A percentile compares a stretch with the other conserved stretches of the same genome.
Evolutionary conservation across 176 grass and related monocot species (phyloP).

Genomic region (Guadua angustifolia): DNA sequence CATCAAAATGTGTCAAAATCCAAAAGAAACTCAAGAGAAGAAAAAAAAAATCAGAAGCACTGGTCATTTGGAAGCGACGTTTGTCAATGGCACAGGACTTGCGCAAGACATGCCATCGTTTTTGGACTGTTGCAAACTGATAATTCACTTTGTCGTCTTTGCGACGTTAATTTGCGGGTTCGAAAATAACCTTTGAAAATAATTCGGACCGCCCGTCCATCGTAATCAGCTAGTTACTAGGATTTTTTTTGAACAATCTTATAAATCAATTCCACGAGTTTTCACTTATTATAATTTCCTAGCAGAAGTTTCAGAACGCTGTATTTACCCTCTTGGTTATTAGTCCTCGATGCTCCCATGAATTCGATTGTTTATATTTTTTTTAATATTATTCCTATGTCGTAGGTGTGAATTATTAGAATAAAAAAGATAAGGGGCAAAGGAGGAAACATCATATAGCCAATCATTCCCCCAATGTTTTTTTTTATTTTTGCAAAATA

Average conservation of each 20-base stretch:
- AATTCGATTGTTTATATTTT: too few relatives aligned
- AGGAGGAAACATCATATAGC: background rate
- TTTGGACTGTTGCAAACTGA: background rate
- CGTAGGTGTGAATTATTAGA: background rate
- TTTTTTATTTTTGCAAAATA: slow-evolving; percentile 34
- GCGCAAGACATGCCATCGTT: background rate
- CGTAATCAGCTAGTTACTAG: too few relatives aligned
- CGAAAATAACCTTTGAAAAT: background rate
- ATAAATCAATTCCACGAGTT: background rate
- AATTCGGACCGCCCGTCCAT: background rate
- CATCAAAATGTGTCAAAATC: background rate
- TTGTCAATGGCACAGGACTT: background rate
- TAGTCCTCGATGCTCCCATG: background rate
- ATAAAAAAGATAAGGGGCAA: background rate
- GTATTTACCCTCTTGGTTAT: background rate
- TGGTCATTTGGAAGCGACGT: background rate
- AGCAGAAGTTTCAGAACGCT: background rate
- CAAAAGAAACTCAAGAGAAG: background rate
- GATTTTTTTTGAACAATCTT: background rate
- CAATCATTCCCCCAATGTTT: slow-evolving; percentile 1
- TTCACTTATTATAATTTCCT: background rate
- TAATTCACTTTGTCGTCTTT: background rate
- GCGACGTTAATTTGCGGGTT: background rate
- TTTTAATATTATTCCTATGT: background rate
- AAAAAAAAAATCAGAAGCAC: background rate